Evolutionary conservation across 2,329 filamentous ascomycete species (phyloP), one percentile per base, ranked within the genome.

Genomic region (Xenoacremonium recifei): DNA sequence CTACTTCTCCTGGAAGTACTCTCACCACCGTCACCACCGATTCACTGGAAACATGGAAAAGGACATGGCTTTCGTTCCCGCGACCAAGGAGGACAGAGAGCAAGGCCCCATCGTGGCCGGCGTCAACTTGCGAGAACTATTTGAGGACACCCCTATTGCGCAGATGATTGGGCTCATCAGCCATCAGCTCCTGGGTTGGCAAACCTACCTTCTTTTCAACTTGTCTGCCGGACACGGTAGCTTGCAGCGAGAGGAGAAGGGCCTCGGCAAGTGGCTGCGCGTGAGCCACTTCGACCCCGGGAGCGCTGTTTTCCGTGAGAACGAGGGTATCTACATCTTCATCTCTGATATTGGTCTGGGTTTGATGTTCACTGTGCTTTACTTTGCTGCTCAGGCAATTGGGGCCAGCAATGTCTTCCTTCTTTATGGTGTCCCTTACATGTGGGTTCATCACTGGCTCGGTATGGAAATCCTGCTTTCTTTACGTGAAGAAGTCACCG

Each of bases 1-100:
- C 4, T 89, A 83, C 68, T 87, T 86, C 68, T 81, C 78, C 36
- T 88, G 84, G 84, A 82, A 85, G 67, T 81, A 80, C 61, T 82
- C 77, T 21, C 85, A 89, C 63, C 75, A 76, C 45, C 76, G 83
- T 37, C 85, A 88, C 65, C 85, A 89, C 67, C 77, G 77, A 51
- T 84, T 79, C 64, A 81, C 80, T 33, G 80, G 80, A 50, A 77
- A 86, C 67, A 80, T 85, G 68, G 75, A 81, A 44, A 82, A 80
- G 68, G 82, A 86, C 60, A 83, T 81, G 60, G 79, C 76, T 16
- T 84, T 82, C 47, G 80, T 84, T 13, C 80, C 80, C 35, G 64
- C 67, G 50, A 75, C 69, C 48, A 55, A 61, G 47, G 63, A 59
- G 17, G 64, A 68, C 45, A 45, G 57, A 39, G 65, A 62, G 55